A percentile compares a stretch with the other conserved stretches of the same genome.
Evolutionary conservation across 352 stramenopile genomes (phyloP).

Genomic region (Nothophytophthora sp.): DNA sequence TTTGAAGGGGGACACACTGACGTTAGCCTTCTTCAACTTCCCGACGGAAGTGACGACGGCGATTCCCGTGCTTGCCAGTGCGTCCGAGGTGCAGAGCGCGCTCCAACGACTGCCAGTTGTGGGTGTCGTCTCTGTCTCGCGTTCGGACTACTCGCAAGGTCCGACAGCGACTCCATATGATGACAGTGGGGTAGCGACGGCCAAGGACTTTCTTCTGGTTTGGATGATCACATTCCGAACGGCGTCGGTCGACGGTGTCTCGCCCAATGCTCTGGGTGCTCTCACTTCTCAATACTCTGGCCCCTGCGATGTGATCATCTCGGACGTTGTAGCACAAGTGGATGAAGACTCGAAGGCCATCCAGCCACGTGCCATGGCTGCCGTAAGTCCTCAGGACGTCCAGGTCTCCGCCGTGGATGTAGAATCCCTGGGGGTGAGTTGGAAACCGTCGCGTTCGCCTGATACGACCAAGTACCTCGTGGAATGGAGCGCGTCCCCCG

Average conservation of each 20-base stretch:
- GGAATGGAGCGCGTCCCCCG: constrained; percentile 65
- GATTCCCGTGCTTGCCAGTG: constrained; percentile 54
- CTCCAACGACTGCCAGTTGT: constrained; percentile 55
- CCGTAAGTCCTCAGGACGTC: constrained; percentile 48
- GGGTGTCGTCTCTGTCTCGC: constrained; percentile 52
- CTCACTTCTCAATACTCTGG: constrained; percentile 33
- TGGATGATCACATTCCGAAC: constrained; percentile 84
- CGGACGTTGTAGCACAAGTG: constrained; percentile 31
- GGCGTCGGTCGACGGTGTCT: constrained; percentile 44
- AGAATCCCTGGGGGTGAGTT: constrained; percentile 68
- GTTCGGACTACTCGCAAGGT: constrained; percentile 65
- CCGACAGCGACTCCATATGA: constrained; percentile 43
- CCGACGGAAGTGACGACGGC: constrained; percentile 25
- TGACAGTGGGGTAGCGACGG: constrained; percentile 39
- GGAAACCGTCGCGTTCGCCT: constrained; percentile 35
- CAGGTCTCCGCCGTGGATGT: constrained; percentile 62
- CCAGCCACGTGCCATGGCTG: constrained; percentile 41
- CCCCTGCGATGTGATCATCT: constrained; percentile 23
- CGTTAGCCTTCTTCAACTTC: constrained; percentile 60
- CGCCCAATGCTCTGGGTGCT: constrained; percentile 46
- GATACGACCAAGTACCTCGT: constrained; percentile 76
- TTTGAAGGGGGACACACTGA: constrained; percentile 49
- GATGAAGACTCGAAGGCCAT: constrained; percentile 30
- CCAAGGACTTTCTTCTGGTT: constrained; percentile 41
- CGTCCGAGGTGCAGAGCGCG: constrained; percentile 48